These are phyloP conservation scores for Aurantiochytrium sp. DNA, from an alignment of 108 stramenopile genomes.

Conservation along the genomic window DNA sequence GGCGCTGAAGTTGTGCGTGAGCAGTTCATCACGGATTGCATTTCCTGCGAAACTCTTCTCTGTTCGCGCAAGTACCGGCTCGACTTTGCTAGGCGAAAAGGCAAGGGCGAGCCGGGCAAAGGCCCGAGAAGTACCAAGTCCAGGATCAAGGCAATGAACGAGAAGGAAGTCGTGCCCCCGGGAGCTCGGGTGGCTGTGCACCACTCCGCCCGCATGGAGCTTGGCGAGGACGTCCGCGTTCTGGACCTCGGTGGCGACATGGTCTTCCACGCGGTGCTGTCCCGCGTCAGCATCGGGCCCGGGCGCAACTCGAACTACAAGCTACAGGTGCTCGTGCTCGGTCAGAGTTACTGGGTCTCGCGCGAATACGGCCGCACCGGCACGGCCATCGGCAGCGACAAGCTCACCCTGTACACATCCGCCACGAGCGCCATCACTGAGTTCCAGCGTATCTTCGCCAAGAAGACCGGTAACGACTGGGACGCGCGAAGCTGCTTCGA, in stretches of 20 bases:
- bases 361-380: constrained; percentile 12
- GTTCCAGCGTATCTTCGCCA: background rate
- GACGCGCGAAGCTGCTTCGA: background rate
- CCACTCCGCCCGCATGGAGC: background rate
- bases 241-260: background rate
- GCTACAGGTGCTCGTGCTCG: background rate
- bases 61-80: background rate
- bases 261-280: constrained; percentile 15
- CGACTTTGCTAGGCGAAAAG: background rate
- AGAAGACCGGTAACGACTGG: constrained; percentile 27
- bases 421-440: background rate
- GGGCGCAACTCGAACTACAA: background rate
- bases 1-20: background rate
- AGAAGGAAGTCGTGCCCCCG: background rate
- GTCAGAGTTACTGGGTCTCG: background rate
- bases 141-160: background rate
- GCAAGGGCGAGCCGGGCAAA: no score
- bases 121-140: background rate
- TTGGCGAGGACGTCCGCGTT: background rate
- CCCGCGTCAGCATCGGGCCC: background rate
- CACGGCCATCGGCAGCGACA: background rate
- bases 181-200: constrained; percentile 1
- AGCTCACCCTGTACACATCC: background rate
- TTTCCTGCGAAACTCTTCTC: background rate
- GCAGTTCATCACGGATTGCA: background rate